Evolutionary conservation across 306 rosid genomes (phyloP), one percentile per base, ranked within the genome.

Genomic region (Ochetophila trinervis): DNA sequence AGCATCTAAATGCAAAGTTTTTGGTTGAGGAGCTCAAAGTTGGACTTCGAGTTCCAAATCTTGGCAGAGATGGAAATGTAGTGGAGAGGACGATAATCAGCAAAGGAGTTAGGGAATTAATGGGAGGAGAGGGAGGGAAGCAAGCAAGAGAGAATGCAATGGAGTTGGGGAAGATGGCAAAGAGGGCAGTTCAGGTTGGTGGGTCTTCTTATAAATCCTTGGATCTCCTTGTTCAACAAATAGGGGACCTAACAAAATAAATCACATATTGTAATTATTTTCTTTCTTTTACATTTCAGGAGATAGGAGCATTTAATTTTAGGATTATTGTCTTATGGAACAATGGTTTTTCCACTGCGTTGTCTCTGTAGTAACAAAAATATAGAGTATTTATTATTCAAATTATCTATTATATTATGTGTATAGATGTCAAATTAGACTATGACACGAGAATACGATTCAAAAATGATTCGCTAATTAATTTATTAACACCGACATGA

Each of bases 101-200:
- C 48, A 63, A 50, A 22, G 75, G 73, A 0, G 78, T 71, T 60
- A 62, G 60, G 63, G 84, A 80, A 56, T n/a, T 80, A 66, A 71
- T 75, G 84, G 62, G 45, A 5, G 84, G 80, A 68, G 53, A n/a
- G 53, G 52, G 45, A 5, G 81, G 84, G 17, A 61, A 8, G 62
- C 55, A 24, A 53, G 81, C 78, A 15, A 63, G 71, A 58, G 78
- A 76, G 40, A 71, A 42, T 4, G 80, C 81, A 30, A 52, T 18
- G 10, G 75, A 70, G 50, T 24, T 66, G 13, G 69, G 75, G 13
- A 67, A 27, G 8, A 30, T 56, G 6, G 84, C 84, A 2, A 58
- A 68, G 62, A 18, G 57, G 12, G 75, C 81, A 1, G 84, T 80
- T 16, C 67, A 61, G 23, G 63, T 20, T 35, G 78, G 75, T 17